Evolutionary conservation across 2,329 filamentous ascomycete genomes (phyloP).

Genomic region (Colletotrichum liaoningense): DNA sequence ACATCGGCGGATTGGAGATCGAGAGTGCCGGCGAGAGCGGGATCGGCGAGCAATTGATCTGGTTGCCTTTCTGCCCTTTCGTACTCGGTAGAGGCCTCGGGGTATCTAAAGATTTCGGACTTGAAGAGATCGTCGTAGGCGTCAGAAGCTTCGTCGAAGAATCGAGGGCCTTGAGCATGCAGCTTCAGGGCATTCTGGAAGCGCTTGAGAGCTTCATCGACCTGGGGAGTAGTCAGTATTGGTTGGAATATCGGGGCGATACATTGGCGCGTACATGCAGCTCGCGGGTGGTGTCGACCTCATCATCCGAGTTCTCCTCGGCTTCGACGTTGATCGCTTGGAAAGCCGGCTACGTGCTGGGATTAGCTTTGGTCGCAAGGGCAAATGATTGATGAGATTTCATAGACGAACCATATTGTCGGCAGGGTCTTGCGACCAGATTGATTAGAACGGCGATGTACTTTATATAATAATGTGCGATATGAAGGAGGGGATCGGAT

Average conservation of each 20-base stretch:
- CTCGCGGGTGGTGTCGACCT: slow-evolving; percentile 94
- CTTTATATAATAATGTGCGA: neutral
- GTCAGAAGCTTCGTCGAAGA: slow-evolving; percentile 79
- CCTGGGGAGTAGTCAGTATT: slow-evolving; percentile 55
- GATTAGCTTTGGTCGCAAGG: slow-evolving; percentile 4
- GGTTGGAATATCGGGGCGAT: neutral
- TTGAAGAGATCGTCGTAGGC: slow-evolving; percentile 89
- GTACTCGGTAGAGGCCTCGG: slow-evolving; percentile 88
- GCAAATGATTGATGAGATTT: neutral
- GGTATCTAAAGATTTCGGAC: slow-evolving; percentile 94
- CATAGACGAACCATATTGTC: slow-evolving; percentile 22
- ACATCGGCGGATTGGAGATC: slow-evolving; percentile 70
- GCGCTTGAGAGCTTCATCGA: slow-evolving; percentile 94
- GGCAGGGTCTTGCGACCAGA: neutral
- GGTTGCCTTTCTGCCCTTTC: slow-evolving; percentile 73
- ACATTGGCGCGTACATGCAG: slow-evolving; percentile 72
- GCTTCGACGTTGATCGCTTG: slow-evolving; percentile 93
- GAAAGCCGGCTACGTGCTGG: slow-evolving; percentile 69
- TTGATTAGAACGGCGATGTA: neutral
- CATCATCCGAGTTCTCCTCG: slow-evolving; percentile 89
- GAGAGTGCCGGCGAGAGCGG: slow-evolving; percentile 60
- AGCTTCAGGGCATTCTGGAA: slow-evolving; percentile 93
- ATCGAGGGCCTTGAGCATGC: slow-evolving; percentile 85
- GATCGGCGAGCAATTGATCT: slow-evolving; percentile 60
- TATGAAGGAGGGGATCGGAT: neutral